These are phyloP conservation scores for Pilasporangium apinafurcum DNA, from an alignment of 352 stramenopile genomes.

Conservation along the genomic window DNA sequence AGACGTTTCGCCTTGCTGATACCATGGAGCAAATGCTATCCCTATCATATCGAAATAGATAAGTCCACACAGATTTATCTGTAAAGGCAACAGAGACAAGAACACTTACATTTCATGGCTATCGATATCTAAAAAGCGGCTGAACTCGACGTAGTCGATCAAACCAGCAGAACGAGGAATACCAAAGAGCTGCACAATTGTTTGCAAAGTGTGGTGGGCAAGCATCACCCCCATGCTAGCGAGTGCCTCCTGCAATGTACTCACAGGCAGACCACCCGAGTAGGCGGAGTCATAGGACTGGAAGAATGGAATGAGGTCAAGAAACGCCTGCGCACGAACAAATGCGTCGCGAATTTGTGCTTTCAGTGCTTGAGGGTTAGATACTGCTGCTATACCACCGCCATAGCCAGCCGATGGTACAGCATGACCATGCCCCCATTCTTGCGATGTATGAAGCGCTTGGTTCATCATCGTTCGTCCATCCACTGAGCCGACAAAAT, in stretches of 20 bases:
- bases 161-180: slow-evolving; percentile 18
- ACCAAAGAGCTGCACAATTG: slow-evolving; percentile 35
- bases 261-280: slow-evolving; percentile 24
- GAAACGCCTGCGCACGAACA: slow-evolving; percentile 30
- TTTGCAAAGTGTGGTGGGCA: slow-evolving; percentile 16
- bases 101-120: slow-evolving; percentile 37
- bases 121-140: slow-evolving; percentile 42
- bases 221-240: slow-evolving; percentile 36
- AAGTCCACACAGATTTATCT: no score
- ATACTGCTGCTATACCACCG: neutral
- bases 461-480: neutral
- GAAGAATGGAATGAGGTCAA: slow-evolving; percentile 43
- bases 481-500: neutral
- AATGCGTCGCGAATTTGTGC: slow-evolving; percentile 39
- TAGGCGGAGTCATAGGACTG: slow-evolving; percentile 37
- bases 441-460: neutral
- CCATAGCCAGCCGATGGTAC: neutral
- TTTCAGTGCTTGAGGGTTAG: slow-evolving; percentile 17
- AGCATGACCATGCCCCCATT: slow-evolving; percentile 3
- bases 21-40: slow-evolving; percentile 35
- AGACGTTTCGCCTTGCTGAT: slow-evolving; percentile 13
- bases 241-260: slow-evolving; percentile 40
- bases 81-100: no score
- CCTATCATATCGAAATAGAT: slow-evolving; percentile 12
- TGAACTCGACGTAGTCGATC: slow-evolving; percentile 50